Evolutionary conservation across 352 stramenopile genomes (phyloP).

Genomic region (Thraustochytrium sp.): DNA sequence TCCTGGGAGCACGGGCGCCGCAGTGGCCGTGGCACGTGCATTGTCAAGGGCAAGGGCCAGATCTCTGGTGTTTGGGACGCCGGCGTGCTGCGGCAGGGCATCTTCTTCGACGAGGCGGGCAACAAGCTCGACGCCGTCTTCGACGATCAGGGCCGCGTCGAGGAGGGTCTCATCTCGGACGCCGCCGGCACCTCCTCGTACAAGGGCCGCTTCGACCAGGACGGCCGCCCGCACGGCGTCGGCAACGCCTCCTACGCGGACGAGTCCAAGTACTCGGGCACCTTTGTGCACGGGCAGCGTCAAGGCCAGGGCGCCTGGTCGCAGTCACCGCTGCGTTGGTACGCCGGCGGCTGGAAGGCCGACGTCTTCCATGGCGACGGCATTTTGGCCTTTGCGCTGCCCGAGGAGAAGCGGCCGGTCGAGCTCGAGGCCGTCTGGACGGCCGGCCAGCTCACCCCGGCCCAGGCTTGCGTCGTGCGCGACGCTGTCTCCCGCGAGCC

Average conservation of each 20-base stretch:
- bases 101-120: conserved; percentile 56
- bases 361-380: conserved; percentile 66
- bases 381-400: neutral
- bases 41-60: conserved; percentile 57
- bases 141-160: conserved; percentile 47
- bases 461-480: neutral
- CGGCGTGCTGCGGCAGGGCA: conserved; percentile 50
- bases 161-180: neutral
- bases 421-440: neutral
- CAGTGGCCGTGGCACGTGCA: conserved; percentile 63
- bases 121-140: conserved; percentile 68
- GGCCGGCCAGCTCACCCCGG: neutral
- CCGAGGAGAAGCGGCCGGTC: neutral
- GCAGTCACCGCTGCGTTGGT: conserved; percentile 55
- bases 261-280: conserved; percentile 77
- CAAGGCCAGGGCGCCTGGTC: conserved; percentile 65
- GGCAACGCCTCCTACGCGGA: conserved; percentile 74
- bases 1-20: conserved; percentile 61
- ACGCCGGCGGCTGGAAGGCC: conserved; percentile 69
- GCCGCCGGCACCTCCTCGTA: conserved; percentile 25
- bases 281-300: conserved; percentile 63
- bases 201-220: conserved; percentile 48
- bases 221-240: conserved; percentile 60
- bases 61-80: conserved; percentile 64
- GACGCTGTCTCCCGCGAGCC: neutral